phyloP scores from a whole-genome alignment of 352 stramenopile genomes.

The Phytophthora macrochlamydospora region DNA sequence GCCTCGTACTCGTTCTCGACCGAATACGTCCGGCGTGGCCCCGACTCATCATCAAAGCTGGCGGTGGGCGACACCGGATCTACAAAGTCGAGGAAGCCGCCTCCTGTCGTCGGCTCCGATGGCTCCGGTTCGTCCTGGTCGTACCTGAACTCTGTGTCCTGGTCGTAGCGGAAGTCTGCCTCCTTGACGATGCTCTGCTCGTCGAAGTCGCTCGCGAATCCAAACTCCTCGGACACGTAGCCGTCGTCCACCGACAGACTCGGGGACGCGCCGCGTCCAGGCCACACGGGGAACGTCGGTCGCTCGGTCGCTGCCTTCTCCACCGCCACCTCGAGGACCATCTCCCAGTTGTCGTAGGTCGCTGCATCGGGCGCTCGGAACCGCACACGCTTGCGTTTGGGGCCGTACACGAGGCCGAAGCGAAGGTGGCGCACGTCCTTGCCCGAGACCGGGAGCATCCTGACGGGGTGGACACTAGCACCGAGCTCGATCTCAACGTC shows the following conservation, averaged over 20 bases:
- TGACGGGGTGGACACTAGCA: constrained; percentile 21
- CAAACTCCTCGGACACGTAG: constrained; percentile 33
- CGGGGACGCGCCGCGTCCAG: constrained; percentile 14
- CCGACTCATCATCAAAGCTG: constrained; percentile 8
- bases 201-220: constrained; percentile 33
- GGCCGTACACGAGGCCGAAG: constrained; percentile 37
- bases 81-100: constrained; percentile 29
- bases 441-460: constrained; percentile 39
- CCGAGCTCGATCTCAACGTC: constrained; percentile 37
- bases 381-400: constrained; percentile 36
- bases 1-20: constrained; percentile 25
- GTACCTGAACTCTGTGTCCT: constrained; percentile 6
- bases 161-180: constrained; percentile 6
- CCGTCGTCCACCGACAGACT: constrained; percentile 29
- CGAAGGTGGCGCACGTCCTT: constrained; percentile 34
- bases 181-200: constrained; percentile 14
- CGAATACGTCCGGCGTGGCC: constrained; percentile 12
- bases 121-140: not conserved
- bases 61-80: constrained; percentile 17
- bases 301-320: constrained; percentile 35
- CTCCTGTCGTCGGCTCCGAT: constrained; percentile 16
- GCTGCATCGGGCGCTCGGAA: constrained; percentile 26
- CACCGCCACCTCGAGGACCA: constrained; percentile 29
- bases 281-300: constrained; percentile 28
- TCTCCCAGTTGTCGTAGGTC: constrained; percentile 38